Evolutionary conservation across 352 stramenopile genomes (phyloP).

Genomic region (Thalassiosira exigua): DNA sequence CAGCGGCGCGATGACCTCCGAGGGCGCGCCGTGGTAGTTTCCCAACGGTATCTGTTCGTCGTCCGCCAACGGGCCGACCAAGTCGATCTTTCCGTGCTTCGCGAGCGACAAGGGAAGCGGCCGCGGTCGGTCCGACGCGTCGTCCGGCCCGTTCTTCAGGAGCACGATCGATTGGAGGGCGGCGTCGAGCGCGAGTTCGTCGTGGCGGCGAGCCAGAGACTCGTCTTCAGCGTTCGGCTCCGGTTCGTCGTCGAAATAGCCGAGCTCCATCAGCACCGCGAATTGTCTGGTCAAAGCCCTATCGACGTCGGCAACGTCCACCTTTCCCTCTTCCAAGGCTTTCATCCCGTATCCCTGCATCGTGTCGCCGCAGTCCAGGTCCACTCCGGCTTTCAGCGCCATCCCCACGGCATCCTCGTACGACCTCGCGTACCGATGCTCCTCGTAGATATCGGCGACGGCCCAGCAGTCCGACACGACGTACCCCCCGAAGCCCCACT

Average conservation of each 20-base stretch:
- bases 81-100: slow-evolving; percentile 82
- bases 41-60: slow-evolving; percentile 50
- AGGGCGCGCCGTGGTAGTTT: slow-evolving; percentile 52
- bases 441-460: slow-evolving; percentile 87
- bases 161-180: slow-evolving; percentile 88
- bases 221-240: slow-evolving; percentile 5
- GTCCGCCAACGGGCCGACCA: slow-evolving; percentile 83
- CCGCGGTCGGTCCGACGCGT: slow-evolving; percentile 73
- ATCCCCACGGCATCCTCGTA: slow-evolving; percentile 45
- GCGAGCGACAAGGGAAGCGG: slow-evolving; percentile 88
- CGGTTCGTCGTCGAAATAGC: slow-evolving; percentile 84
- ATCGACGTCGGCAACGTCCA: slow-evolving; percentile 82
- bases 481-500: slow-evolving; percentile 92
- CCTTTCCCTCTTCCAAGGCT: slow-evolving; percentile 75
- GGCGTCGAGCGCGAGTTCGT: slow-evolving; percentile 49
- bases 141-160: slow-evolving; percentile 88
- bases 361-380: slow-evolving; percentile 85
- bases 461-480: slow-evolving; percentile 94
- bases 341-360: slow-evolving; percentile 86
- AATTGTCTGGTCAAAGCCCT: slow-evolving; percentile 84
- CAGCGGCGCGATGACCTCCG: slow-evolving; percentile 19
- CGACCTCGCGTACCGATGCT: slow-evolving; percentile 47
- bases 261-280: slow-evolving; percentile 90
- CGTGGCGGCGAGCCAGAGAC: slow-evolving; percentile 27
- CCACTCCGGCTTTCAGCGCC: slow-evolving; percentile 43